Conservation (phyloP, 495 filamentous ascomycete genomes). For the Tuber borchii region DNA sequence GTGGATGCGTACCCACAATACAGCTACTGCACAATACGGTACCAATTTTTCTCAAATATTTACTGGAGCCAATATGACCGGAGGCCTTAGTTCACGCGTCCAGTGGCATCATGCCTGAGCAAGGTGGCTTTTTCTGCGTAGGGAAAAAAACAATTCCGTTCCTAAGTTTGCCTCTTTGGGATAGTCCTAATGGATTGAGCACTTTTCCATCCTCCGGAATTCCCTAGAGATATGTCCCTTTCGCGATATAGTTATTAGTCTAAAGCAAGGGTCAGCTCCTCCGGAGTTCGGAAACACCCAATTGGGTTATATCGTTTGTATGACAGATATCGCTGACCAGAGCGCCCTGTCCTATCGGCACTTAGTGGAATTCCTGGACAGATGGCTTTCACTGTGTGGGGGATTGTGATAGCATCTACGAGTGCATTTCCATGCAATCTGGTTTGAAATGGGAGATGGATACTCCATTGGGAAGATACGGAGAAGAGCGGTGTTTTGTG, state of each 20-base stretch:
- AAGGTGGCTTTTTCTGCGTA: not conserved
- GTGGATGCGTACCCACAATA: not conserved
- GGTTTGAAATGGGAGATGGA: not conserved
- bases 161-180: not conserved
- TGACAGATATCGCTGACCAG: not conserved
- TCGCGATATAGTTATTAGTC: not conserved
- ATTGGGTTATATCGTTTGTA: not conserved
- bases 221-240: not conserved
- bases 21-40: not conserved
- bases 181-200: not conserved
- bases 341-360: not conserved
- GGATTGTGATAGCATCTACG: not conserved
- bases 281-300: constrained; percentile 3
- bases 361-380: not conserved
- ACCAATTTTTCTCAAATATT: not conserved
- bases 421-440: not conserved
- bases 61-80: not conserved
- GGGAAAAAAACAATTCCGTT: not conserved
- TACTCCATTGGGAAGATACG: not conserved
- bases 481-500: not conserved
- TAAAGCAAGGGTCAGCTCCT: not conserved
- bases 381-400: not conserved
- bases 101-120: not conserved
- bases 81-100: not conserved
- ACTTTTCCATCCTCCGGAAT: not conserved